A percentile compares a stretch with the other conserved stretches of the same genome.
Conservation (phyloP, 495 filamentous ascomycete species). For the Aspergillus hancockii region DNA sequence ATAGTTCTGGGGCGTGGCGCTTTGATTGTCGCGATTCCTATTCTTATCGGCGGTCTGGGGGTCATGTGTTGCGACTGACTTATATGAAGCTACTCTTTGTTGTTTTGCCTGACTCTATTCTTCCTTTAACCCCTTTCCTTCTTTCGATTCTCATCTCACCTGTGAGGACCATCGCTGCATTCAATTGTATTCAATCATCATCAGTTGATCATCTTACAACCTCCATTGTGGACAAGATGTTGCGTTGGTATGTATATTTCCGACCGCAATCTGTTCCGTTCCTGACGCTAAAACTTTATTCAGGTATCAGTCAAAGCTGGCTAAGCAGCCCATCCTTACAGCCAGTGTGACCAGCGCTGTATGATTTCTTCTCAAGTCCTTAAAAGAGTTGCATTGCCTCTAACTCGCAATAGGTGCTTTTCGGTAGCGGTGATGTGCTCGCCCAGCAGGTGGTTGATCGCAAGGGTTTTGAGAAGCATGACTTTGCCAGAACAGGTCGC, state of each 20-base stretch:
- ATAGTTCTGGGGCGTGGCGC: conserved; percentile 19
- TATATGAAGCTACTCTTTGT: conserved; percentile 14
- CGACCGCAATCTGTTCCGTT: conserved; percentile 3
- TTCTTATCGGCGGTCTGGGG: conserved; percentile 24
- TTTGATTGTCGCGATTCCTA: conserved; percentile 14
- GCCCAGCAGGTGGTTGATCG: conserved; percentile 95
- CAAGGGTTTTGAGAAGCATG: conserved; percentile 75
- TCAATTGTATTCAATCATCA: conserved; percentile 3
- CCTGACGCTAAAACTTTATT: conserved; percentile 13
- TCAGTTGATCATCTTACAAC: background rate
- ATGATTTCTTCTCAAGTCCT: conserved; percentile 21
- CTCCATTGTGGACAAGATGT: conserved; percentile 32
- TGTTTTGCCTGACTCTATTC: conserved; percentile 3
- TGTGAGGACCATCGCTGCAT: background rate
- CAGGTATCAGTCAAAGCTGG: conserved; percentile 89
- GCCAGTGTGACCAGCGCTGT: conserved; percentile 83
- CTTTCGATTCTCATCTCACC: background rate
- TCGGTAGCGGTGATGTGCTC: conserved; percentile 85
- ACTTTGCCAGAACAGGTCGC: conserved; percentile 75
- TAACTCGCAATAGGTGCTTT: conserved; percentile 63
- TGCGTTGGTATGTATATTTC: conserved; percentile 42
- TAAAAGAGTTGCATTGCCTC: background rate
- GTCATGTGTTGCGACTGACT: conserved; percentile 3
- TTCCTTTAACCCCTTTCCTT: background rate
- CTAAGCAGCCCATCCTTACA: conserved; percentile 79